phyloP scores from a whole-genome alignment of 192 early-diverging fungal species.

The Coemansia sp. region DNA sequence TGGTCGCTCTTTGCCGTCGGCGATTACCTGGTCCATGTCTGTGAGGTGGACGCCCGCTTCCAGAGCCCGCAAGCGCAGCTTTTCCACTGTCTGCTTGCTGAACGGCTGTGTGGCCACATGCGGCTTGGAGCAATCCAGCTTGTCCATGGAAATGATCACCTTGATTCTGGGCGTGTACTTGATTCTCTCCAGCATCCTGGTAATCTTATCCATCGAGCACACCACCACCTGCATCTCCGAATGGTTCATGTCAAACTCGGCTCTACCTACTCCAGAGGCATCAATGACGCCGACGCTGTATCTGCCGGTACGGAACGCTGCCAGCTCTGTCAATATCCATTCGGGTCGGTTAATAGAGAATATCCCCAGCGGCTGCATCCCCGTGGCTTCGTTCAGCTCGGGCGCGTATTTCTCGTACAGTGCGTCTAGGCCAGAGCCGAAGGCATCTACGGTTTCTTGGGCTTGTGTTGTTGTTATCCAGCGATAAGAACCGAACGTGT shows the following conservation, averaged over 20 bases:
- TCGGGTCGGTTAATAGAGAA: slow-evolving; percentile 72
- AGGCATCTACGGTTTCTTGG: not conserved
- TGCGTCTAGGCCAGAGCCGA: not conserved
- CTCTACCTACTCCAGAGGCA: slow-evolving; percentile 68
- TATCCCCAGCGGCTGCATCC: slow-evolving; percentile 55
- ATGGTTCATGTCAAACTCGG: slow-evolving; percentile 80
- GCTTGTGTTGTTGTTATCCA: slow-evolving; percentile 2
- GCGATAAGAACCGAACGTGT: not conserved
- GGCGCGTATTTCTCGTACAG: not conserved
- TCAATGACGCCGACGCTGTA: slow-evolving; percentile 78
- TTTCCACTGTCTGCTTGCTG: slow-evolving; percentile 8
- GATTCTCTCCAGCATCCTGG: slow-evolving; percentile 60
- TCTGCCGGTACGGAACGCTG: slow-evolving; percentile 60
- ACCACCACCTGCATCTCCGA: slow-evolving; percentile 66
- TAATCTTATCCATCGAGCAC: slow-evolving; percentile 70
- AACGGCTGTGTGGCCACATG: slow-evolving; percentile 25
- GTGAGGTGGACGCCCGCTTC: slow-evolving; percentile 60
- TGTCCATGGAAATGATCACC: slow-evolving; percentile 76
- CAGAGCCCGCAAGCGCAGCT: slow-evolving; percentile 59
- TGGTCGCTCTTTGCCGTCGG: slow-evolving; percentile 56
- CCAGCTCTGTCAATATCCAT: slow-evolving; percentile 70
- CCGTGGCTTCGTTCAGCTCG: not conserved
- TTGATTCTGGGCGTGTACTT: slow-evolving; percentile 62
- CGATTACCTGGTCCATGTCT: slow-evolving; percentile 61
- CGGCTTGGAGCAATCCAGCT: slow-evolving; percentile 51